These are phyloP conservation scores for Colletotrichum tofieldiae DNA, from an alignment of 2,329 filamentous ascomycete species.

Conservation along the genomic window DNA sequence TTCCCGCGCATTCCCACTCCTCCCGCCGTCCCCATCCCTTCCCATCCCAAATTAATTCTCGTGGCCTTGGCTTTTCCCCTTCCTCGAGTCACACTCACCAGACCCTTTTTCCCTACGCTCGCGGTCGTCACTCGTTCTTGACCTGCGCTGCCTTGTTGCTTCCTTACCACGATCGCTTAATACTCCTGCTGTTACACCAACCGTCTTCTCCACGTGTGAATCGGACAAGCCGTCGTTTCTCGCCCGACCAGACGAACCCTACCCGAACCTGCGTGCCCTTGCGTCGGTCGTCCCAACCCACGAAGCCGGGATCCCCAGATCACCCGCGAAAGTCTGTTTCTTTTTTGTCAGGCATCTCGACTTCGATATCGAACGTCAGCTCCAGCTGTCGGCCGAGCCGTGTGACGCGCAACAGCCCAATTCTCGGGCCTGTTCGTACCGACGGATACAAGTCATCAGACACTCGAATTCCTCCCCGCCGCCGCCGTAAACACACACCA, in stretches of 20 bases:
- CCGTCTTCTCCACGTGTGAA: not conserved
- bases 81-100: not conserved
- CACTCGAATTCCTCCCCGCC: constrained; percentile 30
- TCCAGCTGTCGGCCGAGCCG: not conserved
- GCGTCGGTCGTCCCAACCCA: constrained; percentile 25
- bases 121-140: constrained; percentile 36
- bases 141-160: constrained; percentile 11
- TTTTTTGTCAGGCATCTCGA: not conserved
- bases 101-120: not conserved
- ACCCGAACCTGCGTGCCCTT: constrained; percentile 6
- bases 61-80: constrained; percentile 24
- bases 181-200: constrained; percentile 16
- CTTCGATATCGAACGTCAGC: not conserved
- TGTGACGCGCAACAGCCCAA: not conserved
- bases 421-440: not conserved
- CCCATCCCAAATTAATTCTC: constrained; percentile 26
- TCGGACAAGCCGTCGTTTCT: not conserved
- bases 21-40: constrained; percentile 36
- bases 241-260: constrained; percentile 20
- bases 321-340: constrained; percentile 8
- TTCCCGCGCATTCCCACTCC: constrained; percentile 40
- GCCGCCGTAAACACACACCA: constrained; percentile 29
- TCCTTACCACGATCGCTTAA: constrained; percentile 31
- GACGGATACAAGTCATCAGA: constrained; percentile 19
- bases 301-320: constrained; percentile 15